Base-by-base conservation (phyloP, 805 yeast genomes). In the Saccharomycopsis capsularis region DNA sequence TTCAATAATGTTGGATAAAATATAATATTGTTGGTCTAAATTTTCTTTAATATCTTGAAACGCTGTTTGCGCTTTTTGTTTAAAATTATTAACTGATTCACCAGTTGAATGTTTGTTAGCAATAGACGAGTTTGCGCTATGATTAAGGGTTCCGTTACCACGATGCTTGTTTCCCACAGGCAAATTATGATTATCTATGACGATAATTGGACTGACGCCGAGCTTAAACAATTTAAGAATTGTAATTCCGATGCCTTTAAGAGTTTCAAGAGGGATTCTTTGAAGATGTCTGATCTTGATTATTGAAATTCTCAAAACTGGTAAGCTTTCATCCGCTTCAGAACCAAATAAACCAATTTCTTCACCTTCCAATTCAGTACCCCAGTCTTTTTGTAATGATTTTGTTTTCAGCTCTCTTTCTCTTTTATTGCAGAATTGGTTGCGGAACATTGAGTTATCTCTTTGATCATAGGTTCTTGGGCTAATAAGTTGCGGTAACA, bases 201-300 rank as follows among this genome's bases (percentile, higher is more conserved):
- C 66, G 32, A 87, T 70, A 0, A 89, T 66, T 0, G 96, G 95
- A 13, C 83, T 76, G 1, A 85, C 77, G 0, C 97, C 97, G 15
- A 85, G 63, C 46, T 73, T 70, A 13, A 71, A 66, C 59, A 83
- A 66, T 47, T 82, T 67, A 27, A 70, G 66, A 44, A 84, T 63
- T 0, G 87, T 81, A 35, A 71, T 70, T 2, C 80, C 77, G 15
- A 84, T 73, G 0, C 80, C 79, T 18, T 54, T 54, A 60, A 77
- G 60, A 3, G 62, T 60, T 2, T 61, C 59, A 2, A 50, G 50
- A 5, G 64, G 45, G 22, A 77, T 62, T 2, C 62, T 55, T 3
- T 63, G 60, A 37, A 73, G 60, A 29, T 65, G 63, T 23, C 76
- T 66, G 38, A 82, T 66, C 56, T 76, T 75, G 56, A 82, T 67